Evolutionary conservation across 2,329 filamentous ascomycete genomes (phyloP), one percentile per base, ranked within the genome.

Genomic region (Xenosphaeropsis pyriputrescens): DNA sequence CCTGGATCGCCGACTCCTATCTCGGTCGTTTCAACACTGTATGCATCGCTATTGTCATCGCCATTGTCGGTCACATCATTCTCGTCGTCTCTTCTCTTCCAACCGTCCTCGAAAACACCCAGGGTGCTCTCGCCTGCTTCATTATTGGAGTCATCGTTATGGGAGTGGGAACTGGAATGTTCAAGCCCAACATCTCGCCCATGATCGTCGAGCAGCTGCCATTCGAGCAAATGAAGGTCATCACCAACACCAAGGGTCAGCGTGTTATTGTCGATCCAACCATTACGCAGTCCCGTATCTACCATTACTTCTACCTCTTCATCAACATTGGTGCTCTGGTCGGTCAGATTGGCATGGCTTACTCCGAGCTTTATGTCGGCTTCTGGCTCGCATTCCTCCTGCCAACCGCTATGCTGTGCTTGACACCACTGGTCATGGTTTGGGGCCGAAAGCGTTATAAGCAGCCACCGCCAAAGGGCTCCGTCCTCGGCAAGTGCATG

Each of bases 361-460:
- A 82, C 50, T 73, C 79, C 2, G 81, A 85, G 57, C 79, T 80
- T 53, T 83, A 82, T 43, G 68, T 84, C 35, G 80, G 80, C 6
- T 85, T 83, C 63, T 86, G 77, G 75, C 66, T 81, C 17, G 68
- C 79, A 0, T 86, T 67, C 60, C 57, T 79, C 30, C 64, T 85
- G 9, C 79, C 79, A 8, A 84, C 79, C 1, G 55, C 65, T 39
- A 59, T 83, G 50, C 81, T 82, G 62, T 63, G 72, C 31, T 38
- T 69, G 35, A 75, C 73, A 39, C 79, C 79, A 1, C 30, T 72
- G 1, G 69, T 84, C 3, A 63, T 85, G 36, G 63, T 59, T 49
- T 57, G 69, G 43, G 68, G 70, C 52, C 74, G 75, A 49, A 68
- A 66, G 45, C 58, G 60, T 39, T 86, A 86, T 59, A 62, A 66